Evolutionary conservation across 2,329 filamentous ascomycete species (phyloP), one percentile per base, ranked within the genome.

Genomic region (Coleophoma cylindrospora): DNA sequence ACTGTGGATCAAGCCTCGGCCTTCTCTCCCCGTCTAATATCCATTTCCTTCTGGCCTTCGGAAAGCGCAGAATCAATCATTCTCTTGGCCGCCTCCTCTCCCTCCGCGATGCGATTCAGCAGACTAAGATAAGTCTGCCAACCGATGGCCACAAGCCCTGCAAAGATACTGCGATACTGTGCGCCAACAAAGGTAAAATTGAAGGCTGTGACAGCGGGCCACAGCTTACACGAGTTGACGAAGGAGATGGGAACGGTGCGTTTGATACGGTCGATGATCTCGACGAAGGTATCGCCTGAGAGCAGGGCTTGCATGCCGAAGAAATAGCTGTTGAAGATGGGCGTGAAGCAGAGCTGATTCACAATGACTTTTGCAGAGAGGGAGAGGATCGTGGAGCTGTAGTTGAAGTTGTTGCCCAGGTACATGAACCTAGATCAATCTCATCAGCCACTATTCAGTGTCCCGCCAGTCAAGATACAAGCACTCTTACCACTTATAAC

Each of bases 61-160:
- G 32, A 38, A 40, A 43, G 27, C 3, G 27, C 50, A 21, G 36
- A 38, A 13, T 14, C 36, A 7, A 38, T 6, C 36, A 17, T 3
- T 19, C 15, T 44, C 17, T 27, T 27, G 12, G 54, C 61, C 37
- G 61, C 64, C 53, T 63, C 71, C 58, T 75, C 72, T 45, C 73
- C 72, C 66, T 90, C 89, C 2, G 88, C 89, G 54, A 74, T 73
- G 61, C 86, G 78, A 61, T 95, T 95, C 62, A 95, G 68, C 67
- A 83, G 87, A 58, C 84, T 89, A 59, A 96, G 64, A 74, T 96
- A 96, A 1, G 89, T 91, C 77, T 96, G 91, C 91, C 91, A 96
- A 0, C 87, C 88, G 47, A 96, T 86, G 1, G 89, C 89, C 56
- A 95, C 79, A 7, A 86, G 71, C 1, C 88, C 89, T 0, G 86